Evolutionary conservation across 345 rosid genomes (phyloP).

Genomic region (Eucalyptus cloeziana): DNA sequence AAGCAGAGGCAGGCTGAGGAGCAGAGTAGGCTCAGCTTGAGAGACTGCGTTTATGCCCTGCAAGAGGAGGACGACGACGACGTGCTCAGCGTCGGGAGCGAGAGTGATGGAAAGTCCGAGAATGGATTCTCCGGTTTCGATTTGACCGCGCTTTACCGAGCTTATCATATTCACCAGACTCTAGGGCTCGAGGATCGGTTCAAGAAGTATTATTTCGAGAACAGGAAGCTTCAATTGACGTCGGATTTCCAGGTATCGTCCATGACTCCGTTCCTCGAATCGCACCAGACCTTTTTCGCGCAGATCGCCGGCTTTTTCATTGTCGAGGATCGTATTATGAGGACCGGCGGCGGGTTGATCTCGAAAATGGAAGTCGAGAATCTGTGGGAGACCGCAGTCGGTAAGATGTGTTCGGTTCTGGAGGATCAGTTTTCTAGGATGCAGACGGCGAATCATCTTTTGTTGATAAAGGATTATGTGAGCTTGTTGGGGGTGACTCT

Average conservation of each 20-base stretch:
- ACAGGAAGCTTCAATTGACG: constrained; percentile 86
- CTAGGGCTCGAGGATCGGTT: constrained; percentile 80
- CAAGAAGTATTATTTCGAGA: constrained; percentile 79
- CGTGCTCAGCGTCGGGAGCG: constrained; percentile 16
- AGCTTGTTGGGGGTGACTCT: constrained; percentile 90
- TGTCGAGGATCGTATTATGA: constrained; percentile 80
- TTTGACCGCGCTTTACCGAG: constrained; percentile 80
- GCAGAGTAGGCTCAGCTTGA: constrained; percentile 79
- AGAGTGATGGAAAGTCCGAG: constrained; percentile 35
- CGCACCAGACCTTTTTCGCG: constrained; percentile 94
- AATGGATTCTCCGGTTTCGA: constrained; percentile 53
- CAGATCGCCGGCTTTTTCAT: constrained; percentile 96
- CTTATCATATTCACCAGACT: constrained; percentile 86
- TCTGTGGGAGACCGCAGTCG: constrained; percentile 92
- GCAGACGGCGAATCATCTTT: constrained; percentile 95
- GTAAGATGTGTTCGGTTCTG: constrained; percentile 89
- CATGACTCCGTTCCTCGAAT: constrained; percentile 93
- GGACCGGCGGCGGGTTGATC: constrained; percentile 86
- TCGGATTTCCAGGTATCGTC: constrained; percentile 98
- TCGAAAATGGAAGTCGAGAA: constrained; percentile 79
- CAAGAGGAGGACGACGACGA: constrained; percentile 81
- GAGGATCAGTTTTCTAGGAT: constrained; percentile 99
- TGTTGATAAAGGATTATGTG: constrained; percentile 91
- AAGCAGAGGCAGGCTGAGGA: constrained; percentile 98
- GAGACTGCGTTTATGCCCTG: constrained; percentile 79